Conservation (phyloP, 1,284 basidiomycete species). For the Apiotrichum veenhuisii region DNA sequence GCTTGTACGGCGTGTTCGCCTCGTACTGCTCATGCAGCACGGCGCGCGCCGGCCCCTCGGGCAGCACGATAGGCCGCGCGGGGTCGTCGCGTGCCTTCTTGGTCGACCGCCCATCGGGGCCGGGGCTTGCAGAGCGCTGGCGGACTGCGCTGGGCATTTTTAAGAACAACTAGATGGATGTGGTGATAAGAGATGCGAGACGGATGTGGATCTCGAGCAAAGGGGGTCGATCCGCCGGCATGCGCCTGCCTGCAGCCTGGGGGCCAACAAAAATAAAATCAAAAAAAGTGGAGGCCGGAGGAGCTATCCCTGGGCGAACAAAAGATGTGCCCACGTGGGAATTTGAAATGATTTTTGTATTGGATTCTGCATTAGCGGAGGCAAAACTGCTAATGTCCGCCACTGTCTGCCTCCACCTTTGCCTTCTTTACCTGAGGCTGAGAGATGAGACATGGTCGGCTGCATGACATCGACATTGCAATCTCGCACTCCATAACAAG, state of each 20-base stretch:
- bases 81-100: conserved; percentile 29
- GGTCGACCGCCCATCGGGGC: conserved; percentile 11
- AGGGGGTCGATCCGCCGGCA: too few relatives aligned
- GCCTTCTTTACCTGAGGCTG: too few relatives aligned
- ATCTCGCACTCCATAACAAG: not conserved
- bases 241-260: not conserved
- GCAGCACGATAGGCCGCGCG: conserved; percentile 27
- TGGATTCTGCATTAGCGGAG: not conserved
- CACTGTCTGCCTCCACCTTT: too few relatives aligned
- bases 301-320: not conserved
- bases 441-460: too few relatives aligned
- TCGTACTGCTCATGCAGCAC: conserved; percentile 54
- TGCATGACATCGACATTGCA: too few relatives aligned
- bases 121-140: conserved; percentile 23
- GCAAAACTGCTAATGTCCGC: too few relatives aligned
- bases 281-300: conserved; percentile 7
- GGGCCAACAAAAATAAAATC: not conserved
- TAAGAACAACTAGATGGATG: not conserved
- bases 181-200: not conserved
- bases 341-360: not conserved
- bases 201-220: too few relatives aligned
- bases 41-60: conserved; percentile 19
- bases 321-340: conserved; percentile 1
- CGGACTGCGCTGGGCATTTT: conserved; percentile 28
- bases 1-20: conserved; percentile 70